A percentile compares a stretch with the other conserved stretches of the same genome.
phyloP scores from a whole-genome alignment of 306 rosid genomes.

The Sechiopsis laciniata region DNA sequence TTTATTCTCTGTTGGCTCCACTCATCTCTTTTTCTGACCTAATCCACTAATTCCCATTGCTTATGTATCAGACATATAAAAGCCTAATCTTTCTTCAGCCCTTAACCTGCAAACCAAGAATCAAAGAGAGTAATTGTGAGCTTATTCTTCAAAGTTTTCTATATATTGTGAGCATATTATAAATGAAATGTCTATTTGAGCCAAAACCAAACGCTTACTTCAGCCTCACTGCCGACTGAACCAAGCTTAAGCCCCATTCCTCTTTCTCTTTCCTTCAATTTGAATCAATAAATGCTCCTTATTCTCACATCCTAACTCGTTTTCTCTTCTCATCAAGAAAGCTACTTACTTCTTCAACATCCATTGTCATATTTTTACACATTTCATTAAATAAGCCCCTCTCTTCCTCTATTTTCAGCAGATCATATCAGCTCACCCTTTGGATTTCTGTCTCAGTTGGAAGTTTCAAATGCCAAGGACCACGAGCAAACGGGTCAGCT shows the following conservation, averaged over 20 bases:
- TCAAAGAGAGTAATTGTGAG: not conserved
- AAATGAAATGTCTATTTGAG: constrained; percentile 10
- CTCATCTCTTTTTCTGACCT: constrained; percentile 19
- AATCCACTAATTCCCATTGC: not conserved
- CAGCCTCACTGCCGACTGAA: constrained; percentile 11
- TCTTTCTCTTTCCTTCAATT: constrained; percentile 23
- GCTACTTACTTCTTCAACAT: constrained; percentile 2
- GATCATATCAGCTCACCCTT: not conserved
- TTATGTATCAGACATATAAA: not conserved
- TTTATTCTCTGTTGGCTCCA: constrained; percentile 37
- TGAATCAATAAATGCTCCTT: constrained; percentile 22
- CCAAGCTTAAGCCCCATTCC: constrained; percentile 16
- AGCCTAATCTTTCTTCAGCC: not conserved
- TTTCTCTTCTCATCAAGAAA: constrained; percentile 2
- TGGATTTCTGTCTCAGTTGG: not conserved
- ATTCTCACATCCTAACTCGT: constrained; percentile 4
- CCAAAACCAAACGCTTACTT: constrained; percentile 10
- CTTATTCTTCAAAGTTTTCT: constrained; percentile 2
- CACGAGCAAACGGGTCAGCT: constrained; percentile 49
- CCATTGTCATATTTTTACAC: not conserved
- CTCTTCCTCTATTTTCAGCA: not conserved
- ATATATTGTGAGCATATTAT: not conserved
- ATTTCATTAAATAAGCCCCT: not conserved
- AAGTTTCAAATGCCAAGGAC: constrained; percentile 48
- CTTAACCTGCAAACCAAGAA: constrained; percentile 6